Percentiles rank a stretch among this genome's conserved stretches.
These are phyloP conservation scores for Plasmodium ovale DNA, from an alignment of 169 alveolate species.

Conservation along the genomic window DNA sequence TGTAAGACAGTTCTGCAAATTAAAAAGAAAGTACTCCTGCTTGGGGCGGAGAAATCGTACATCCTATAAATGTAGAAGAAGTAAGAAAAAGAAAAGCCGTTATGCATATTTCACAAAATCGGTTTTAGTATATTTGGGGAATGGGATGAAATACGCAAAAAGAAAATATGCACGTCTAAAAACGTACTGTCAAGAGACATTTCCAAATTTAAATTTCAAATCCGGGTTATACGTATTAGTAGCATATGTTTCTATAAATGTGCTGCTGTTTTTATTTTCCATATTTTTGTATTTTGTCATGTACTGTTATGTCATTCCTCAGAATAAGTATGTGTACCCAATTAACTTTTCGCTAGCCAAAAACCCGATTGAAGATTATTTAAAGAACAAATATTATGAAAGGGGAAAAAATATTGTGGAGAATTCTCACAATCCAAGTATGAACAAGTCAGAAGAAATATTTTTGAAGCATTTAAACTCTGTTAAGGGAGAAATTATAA, in stretches of 20 bases:
- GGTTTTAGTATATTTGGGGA: background rate
- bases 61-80: conserved; percentile 7
- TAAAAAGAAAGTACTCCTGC: conserved; percentile 24
- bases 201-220: conserved; percentile 35
- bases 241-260: conserved; percentile 24
- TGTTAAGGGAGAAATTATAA: conserved; percentile 27
- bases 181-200: background rate
- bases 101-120: background rate
- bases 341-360: conserved; percentile 21
- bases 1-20: conserved; percentile 36
- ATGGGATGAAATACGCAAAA: background rate
- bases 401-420: background rate
- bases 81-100: background rate
- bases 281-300: conserved; percentile 33
- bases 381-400: background rate
- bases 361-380: conserved; percentile 55
- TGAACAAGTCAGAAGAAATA: conserved; percentile 11
- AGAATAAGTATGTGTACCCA: conserved; percentile 37
- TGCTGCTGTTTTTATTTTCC: conserved; percentile 19
- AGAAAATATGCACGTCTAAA: conserved; percentile 5
- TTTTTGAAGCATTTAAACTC: conserved; percentile 27
- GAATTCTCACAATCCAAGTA: background rate
- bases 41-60: background rate
- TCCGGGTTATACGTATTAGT: conserved; percentile 11
- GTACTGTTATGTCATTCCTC: conserved; percentile 52